A percentile compares a stretch with the other conserved stretches of the same genome.
These are phyloP conservation scores for Calonectria pseudoturangicola DNA, from an alignment of 2,329 filamentous ascomycete species.

Conservation along the genomic window DNA sequence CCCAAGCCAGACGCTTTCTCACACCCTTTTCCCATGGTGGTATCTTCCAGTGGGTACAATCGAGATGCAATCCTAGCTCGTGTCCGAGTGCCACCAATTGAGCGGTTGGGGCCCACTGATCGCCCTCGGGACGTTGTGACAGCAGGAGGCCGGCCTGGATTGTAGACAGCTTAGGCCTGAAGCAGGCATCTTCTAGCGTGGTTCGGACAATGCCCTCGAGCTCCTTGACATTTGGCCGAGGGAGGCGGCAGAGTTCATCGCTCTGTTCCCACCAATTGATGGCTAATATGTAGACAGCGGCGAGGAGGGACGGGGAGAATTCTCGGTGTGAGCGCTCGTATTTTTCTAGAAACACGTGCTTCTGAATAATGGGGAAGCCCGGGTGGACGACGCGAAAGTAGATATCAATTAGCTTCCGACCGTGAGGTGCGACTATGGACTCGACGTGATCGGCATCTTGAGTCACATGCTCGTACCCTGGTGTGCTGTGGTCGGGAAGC, in stretches of 20 bases:
- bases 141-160: conserved; percentile 86
- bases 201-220: conserved; percentile 84
- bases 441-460: conserved; percentile 84
- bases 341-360: conserved; percentile 86
- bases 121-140: conserved; percentile 84
- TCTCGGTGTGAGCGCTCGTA: conserved; percentile 83
- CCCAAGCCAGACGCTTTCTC: conserved; percentile 91
- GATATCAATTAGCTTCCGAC: conserved; percentile 84
- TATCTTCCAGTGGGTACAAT: conserved; percentile 91
- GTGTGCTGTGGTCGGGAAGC: conserved; percentile 83
- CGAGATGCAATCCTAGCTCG: conserved; percentile 91
- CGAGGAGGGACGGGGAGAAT: conserved; percentile 85
- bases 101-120: conserved; percentile 89
- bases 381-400: conserved; percentile 90
- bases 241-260: conserved; percentile 77
- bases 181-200: conserved; percentile 85
- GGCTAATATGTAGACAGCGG: conserved; percentile 88
- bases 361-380: conserved; percentile 88
- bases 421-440: conserved; percentile 83
- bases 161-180: conserved; percentile 87
- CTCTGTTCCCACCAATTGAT: conserved; percentile 92
- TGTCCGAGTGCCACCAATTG: conserved; percentile 91
- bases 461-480: conserved; percentile 81
- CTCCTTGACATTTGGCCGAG: conserved; percentile 82
- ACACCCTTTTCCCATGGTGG: conserved; percentile 90